Percentiles rank a stretch among this genome's conserved stretches.
Evolutionary conservation across 768 basidiomycete genomes (phyloP).

Genomic region (Neoboletus magnificus): DNA sequence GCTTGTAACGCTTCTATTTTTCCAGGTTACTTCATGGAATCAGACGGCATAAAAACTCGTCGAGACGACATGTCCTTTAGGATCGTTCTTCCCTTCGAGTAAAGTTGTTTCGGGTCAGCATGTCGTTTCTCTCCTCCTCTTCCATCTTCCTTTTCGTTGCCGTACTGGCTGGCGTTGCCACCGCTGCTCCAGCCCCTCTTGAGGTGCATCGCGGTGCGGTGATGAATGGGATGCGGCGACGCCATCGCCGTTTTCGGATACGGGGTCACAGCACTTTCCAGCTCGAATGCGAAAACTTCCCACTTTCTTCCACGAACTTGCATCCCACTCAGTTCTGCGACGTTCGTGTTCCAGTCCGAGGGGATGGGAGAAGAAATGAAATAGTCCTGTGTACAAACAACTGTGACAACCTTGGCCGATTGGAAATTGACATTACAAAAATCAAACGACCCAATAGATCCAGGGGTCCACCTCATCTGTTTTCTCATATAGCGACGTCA

Average conservation of each 20-base stretch:
- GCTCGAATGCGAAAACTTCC: not conserved
- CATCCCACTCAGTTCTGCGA: not conserved
- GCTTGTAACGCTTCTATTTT: not conserved
- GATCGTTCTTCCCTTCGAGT: not conserved
- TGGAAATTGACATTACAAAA: no score
- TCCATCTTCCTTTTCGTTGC: slow-evolving; percentile 1
- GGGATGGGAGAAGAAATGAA: not conserved
- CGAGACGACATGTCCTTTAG: not conserved
- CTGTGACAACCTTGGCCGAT: not conserved
- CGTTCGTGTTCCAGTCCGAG: not conserved
- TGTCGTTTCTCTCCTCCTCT: slow-evolving; percentile 2
- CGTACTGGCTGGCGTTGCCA: not conserved
- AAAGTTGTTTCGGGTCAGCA: not conserved
- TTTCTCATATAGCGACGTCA: not conserved
- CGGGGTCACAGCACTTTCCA: not conserved
- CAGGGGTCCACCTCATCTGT: no score
- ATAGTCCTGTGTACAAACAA: not conserved
- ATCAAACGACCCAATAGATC: no score
- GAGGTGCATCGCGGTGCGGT: not conserved
- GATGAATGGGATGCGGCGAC: not conserved
- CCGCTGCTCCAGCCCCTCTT: slow-evolving; percentile 2
- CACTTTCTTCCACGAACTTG: not conserved
- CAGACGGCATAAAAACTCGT: slow-evolving; percentile 4
- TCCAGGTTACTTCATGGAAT: no score
- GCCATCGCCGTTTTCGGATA: not conserved